Evolutionary conservation across 164 flowering plant genomes (phyloP), one percentile per base, ranked within the genome.

Genomic region (Liriodendron chinense): DNA sequence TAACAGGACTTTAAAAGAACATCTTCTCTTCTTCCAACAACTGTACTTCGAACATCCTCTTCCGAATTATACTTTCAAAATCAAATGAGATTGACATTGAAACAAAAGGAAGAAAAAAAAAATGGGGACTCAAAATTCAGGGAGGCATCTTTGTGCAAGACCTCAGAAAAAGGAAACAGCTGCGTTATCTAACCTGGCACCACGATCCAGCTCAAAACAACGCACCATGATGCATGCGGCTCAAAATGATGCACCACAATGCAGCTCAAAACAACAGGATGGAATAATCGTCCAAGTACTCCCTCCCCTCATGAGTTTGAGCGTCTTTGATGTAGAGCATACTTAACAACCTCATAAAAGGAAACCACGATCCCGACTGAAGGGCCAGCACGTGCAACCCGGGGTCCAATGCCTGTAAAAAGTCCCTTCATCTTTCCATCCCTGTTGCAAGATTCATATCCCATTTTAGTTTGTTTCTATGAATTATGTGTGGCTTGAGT

Each of bases 351-450:
- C 80, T 96, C 99, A 67, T 96, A 96, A 78, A 92, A 94, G 13
- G 99, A 96, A 73, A 96, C 86, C 18, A 96, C 97, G 56, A 94
- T 96, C 47, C 96, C 98, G 56, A 94, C 99, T 0, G 99, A 96
- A 22, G 98, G 99, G n/a, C 98, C 98, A 4, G 94, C 95, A 59
- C 98, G 97, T 14, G 80, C 98, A 76, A 96, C 89, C 24, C 99
- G 92, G 53, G 99, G 99, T 24, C 99, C 98, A 14, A 87, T 85
- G 56, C 98, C 99, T 1, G 89, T 88, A 50, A 96, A 96, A 23
- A 96, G 85, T 25, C 97, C 97, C 78, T 80, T 90, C 83, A 91
- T 71, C 65, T 96, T 90, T 75, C 93, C 91, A 78, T 83, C 90
- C 84, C 98, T 95, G 91, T 70, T 56, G 21, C 75, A 76, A 64